Evolutionary conservation across 2,329 filamentous ascomycete species (phyloP).

Genomic region (Metarhizium robertsii): DNA sequence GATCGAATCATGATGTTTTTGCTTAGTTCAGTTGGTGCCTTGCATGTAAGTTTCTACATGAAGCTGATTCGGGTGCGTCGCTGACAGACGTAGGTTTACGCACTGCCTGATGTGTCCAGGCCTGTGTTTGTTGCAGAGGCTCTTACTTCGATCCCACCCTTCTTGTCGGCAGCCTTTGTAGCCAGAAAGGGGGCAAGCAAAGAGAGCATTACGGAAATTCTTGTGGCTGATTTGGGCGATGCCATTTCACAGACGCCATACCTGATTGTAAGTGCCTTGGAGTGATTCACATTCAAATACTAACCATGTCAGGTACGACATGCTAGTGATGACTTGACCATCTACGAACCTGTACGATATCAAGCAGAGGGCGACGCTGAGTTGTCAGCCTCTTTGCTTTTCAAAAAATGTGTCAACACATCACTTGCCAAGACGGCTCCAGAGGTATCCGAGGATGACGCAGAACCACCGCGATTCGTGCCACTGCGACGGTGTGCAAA

Average conservation of each 20-base stretch:
- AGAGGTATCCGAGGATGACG: constrained; percentile 39
- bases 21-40: constrained; percentile 62
- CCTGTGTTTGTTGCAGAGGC: constrained; percentile 68
- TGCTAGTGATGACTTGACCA: constrained; percentile 68
- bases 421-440: constrained; percentile 51
- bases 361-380: constrained; percentile 23
- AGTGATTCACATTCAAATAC: not conserved
- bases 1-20: constrained; percentile 64
- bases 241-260: constrained; percentile 61
- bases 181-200: constrained; percentile 60
- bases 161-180: constrained; percentile 62
- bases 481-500: constrained; percentile 51
- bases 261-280: constrained; percentile 55
- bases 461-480: constrained; percentile 36
- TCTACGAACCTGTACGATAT: constrained; percentile 72
- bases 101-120: constrained; percentile 61
- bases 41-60: constrained; percentile 50
- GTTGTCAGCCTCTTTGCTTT: constrained; percentile 54
- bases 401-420: constrained; percentile 65
- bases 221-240: constrained; percentile 81
- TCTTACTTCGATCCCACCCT: constrained; percentile 66
- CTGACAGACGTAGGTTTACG: constrained; percentile 53
- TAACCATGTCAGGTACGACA: constrained; percentile 50
- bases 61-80: not conserved
- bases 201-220: constrained; percentile 67